Conservation (phyloP, 139 green algal genomes). For the Volvox africanus region DNA sequence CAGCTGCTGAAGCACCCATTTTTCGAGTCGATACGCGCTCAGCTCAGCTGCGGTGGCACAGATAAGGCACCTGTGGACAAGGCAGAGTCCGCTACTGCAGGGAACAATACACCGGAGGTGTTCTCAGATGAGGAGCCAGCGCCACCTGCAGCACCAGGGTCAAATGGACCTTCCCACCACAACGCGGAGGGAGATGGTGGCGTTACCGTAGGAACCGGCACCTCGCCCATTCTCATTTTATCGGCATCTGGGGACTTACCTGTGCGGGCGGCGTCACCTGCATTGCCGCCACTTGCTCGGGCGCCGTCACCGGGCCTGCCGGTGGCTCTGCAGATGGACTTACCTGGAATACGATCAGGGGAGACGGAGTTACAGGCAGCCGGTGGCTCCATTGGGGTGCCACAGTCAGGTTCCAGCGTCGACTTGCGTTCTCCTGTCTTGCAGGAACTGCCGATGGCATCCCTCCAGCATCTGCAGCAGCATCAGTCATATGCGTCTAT, state of each 20-base stretch:
- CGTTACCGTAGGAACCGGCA: not conserved
- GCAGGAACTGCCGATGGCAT: constrained; percentile 14
- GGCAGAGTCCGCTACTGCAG: constrained; percentile 43
- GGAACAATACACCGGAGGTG: constrained; percentile 9
- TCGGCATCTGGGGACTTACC: constrained; percentile 12
- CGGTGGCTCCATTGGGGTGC: not conserved
- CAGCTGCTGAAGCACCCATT: constrained; percentile 95
- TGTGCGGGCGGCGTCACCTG: not conserved
- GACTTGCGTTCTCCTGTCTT: constrained; percentile 21
- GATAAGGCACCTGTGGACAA: constrained; percentile 23
- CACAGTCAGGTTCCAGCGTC: not conserved
- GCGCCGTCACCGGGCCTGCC: not conserved
- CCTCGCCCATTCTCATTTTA: not conserved
- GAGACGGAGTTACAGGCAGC: not conserved
- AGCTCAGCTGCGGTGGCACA: constrained; percentile 33
- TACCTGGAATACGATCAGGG: not conserved
- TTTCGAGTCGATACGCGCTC: constrained; percentile 81
- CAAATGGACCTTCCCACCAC: not conserved
- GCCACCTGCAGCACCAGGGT: not conserved
- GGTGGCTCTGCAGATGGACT: not conserved
- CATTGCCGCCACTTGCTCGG: not conserved
- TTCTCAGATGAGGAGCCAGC: constrained; percentile 39
- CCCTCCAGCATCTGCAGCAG: not conserved
- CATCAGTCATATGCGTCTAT: not conserved
- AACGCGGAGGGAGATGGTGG: not conserved